Evolutionary conservation across 495 filamentous ascomycete species (phyloP).

Genomic region (Annulohypoxylon maeteangense): DNA sequence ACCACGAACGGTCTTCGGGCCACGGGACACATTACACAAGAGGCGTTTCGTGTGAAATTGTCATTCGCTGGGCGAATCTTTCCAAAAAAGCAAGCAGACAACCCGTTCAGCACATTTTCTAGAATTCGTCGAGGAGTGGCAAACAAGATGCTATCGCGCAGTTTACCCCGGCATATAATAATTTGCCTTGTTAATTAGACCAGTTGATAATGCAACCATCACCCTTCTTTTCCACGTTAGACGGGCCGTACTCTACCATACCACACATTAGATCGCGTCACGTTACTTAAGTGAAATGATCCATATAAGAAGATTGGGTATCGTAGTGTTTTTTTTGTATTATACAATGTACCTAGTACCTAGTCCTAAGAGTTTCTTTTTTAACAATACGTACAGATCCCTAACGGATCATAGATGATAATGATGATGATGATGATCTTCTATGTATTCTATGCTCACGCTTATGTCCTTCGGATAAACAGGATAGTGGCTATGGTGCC

Average conservation of each 20-base stretch:
- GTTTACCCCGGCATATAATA: conserved; percentile 34
- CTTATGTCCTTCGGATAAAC: conserved; percentile 57
- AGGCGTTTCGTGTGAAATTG: conserved; percentile 28
- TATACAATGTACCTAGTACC: conserved; percentile 13
- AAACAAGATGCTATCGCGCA: conserved; percentile 27
- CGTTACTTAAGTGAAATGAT: too few relatives aligned
- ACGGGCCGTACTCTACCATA: neutral
- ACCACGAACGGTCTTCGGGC: conserved; percentile 29
- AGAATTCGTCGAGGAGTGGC: conserved; percentile 33
- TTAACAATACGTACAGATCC: conserved; percentile 18
- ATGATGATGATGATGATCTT: neutral
- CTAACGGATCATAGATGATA: neutral
- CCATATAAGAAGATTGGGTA: conserved; percentile 21
- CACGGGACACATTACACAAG: conserved; percentile 13
- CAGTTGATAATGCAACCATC: conserved; percentile 38
- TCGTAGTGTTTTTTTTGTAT: conserved; percentile 18
- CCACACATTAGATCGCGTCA: neutral
- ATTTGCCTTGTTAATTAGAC: conserved; percentile 37
- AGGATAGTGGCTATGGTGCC: conserved; percentile 64
- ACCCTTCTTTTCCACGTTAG: conserved; percentile 20
- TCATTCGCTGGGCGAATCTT: conserved; percentile 41
- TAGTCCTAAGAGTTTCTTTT: neutral
- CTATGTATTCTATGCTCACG: conserved; percentile 2
- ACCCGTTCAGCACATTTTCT: conserved; percentile 25
- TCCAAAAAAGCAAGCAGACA: conserved; percentile 22